Evolutionary conservation across 441 rosid species (phyloP), one percentile per base, ranked within the genome.

Genomic region (Isatis lusitanica): DNA sequence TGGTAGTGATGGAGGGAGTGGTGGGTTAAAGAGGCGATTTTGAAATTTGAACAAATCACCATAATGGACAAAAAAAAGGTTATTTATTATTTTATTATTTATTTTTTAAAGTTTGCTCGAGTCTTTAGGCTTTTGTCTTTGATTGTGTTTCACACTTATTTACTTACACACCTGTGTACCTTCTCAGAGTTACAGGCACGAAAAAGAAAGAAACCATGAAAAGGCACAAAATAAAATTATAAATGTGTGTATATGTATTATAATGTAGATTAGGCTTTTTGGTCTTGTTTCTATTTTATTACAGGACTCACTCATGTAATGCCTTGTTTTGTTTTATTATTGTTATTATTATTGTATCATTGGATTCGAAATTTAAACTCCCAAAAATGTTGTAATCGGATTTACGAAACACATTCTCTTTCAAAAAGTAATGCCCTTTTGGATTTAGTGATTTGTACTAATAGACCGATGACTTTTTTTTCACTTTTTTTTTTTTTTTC

Each of bases 291-390:
- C 26, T 15, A 36, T 70, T 57, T 66, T 15, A 56, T 66, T 15
- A 56, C 36, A 46, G 3, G 64, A 70, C 57, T 57, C 68, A 71
- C 42, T 76, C 31, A 59, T 52, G 55, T 66, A 61, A 60, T 67
- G 3, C 61, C 48, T 66, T 71, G 76, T 51, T 77, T 71, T 58
- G 72, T 71, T 71, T 64, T 65, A 15, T 31, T 76, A 70, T 70
- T 76, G 69, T 69, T 76, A 75, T 75, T 63, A 70, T 76, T 76
- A 30, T 13, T 53, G 16, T 53, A 47, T 77, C 77, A 78, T 73
- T 67, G 77, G 80, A 77, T 77, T 77, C 74, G 77, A 77, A 77
- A 77, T 77, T 77, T 61, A 66, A 77, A 72, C 57, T 67, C 77
- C 74, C 68, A 62, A 77, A 60, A 60, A 66, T 72, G 39, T 71